Percentiles rank a stretch among this genome's conserved stretches.
Evolutionary conservation across 2,329 filamentous ascomycete genomes (phyloP).

Genomic region (Aspergillus brasiliensis): DNA sequence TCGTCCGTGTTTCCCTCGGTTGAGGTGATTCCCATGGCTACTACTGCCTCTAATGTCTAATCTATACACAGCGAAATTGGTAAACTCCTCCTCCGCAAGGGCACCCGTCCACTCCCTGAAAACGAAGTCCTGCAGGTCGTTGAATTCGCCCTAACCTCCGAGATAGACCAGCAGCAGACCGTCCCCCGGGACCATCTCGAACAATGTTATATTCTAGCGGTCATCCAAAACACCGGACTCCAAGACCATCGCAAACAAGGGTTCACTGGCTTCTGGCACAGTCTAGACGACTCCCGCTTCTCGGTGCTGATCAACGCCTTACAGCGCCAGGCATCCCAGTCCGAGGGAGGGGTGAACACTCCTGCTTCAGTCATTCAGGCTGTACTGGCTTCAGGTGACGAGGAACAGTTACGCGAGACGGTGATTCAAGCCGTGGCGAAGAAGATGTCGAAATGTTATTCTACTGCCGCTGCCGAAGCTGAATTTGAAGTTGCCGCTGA

Average conservation of each 20-base stretch:
- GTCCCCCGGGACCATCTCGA: background rate
- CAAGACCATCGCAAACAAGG: background rate
- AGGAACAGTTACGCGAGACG: background rate
- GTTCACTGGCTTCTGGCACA: background rate
- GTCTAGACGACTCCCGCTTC: background rate
- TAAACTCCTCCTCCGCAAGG: background rate
- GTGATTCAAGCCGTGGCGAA: background rate
- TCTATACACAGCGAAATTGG: too few species aligned
- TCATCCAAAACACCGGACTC: background rate
- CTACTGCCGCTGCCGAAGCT: background rate
- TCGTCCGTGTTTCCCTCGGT: too few species aligned
- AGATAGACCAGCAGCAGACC: background rate
- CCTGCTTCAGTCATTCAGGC: background rate
- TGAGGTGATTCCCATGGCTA: too few species aligned
- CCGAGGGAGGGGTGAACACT: background rate
- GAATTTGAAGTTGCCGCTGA: background rate
- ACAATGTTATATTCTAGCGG: background rate
- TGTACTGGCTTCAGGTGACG: background rate
- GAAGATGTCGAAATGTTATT: background rate
- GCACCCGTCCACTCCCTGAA: background rate
- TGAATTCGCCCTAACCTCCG: background rate
- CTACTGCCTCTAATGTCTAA: too few species aligned
- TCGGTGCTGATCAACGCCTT: background rate
- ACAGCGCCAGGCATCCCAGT: background rate
- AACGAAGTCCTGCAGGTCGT: background rate